Base-by-base conservation (phyloP, 176 grass and related monocot genomes). In the Elaeis guineensis region DNA sequence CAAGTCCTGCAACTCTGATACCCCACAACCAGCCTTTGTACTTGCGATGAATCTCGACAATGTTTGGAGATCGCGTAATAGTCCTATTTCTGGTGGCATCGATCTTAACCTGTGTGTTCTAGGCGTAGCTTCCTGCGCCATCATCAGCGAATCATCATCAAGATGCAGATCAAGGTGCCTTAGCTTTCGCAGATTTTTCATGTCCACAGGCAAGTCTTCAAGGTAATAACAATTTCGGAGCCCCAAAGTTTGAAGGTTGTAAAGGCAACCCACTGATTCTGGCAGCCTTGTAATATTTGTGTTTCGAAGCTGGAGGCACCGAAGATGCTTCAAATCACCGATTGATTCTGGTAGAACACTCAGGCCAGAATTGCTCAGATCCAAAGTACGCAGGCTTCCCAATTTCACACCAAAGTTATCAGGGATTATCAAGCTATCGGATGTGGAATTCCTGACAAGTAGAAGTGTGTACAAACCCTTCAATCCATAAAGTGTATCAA, bases 81-180 rank as follows among this genome's bases (percentile, higher is more conserved):
- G 4, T 2, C 84, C 75, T 50, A 82, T 87, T 17, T 25, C 28
- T 21, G 68, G 55, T 0, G 79, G 79, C 62, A 88, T 83, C 5
- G 0, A 49, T 18, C 2, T 25, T 62, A 88, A 83, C 44, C 1
- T 64, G 8, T 39, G 35, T 39, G 1, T 39, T 30, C 5, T 30
- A 48, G 12, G 21, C 6, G 21, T 22, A 3, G 23, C 3, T 3
- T 39, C 35, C 35, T 39, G 8, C 12, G 35, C 30, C 25, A 76
- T 71, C 59, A n/a, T 14, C 4, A 11, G 0, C 9, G 19, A 63
- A 49, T 30, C n/a, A 58, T 74, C 19, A 68, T 80, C 70, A 11
- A 74, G 50, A 68, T 74, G 70, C 24, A 88, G 64, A 77, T 88
- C 85, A 20, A 83, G 73, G 44, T 83, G 71, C 22, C 66, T 68